phyloP scores from a whole-genome alignment of 495 filamentous ascomycete species.

The Oidiodendron maius region DNA sequence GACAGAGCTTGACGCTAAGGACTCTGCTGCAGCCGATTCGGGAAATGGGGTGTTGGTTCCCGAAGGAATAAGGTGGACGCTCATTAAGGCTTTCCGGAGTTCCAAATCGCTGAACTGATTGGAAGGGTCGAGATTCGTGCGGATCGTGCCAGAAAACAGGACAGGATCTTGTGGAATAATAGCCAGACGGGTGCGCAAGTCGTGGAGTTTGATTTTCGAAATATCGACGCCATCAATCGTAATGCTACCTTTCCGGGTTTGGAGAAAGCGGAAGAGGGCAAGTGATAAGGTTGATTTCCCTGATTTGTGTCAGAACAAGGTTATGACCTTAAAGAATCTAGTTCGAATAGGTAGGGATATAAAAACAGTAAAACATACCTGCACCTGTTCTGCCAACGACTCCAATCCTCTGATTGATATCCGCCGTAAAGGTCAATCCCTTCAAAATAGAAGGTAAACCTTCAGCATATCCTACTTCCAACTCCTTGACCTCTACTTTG shows the following conservation, averaged over 20 bases:
- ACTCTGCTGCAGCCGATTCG: background rate
- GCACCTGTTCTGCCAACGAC: slow-evolving; percentile 47
- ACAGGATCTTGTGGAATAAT: slow-evolving; percentile 52
- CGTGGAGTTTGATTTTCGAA: slow-evolving; percentile 36
- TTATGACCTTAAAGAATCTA: background rate
- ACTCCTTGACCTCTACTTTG: slow-evolving; percentile 30
- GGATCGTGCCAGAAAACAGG: slow-evolving; percentile 44
- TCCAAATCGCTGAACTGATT: slow-evolving; percentile 47
- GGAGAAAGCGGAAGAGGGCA: slow-evolving; percentile 44
- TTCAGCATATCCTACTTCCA: slow-evolving; percentile 33
- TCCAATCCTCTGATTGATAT: slow-evolving; percentile 34
- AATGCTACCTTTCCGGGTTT: slow-evolving; percentile 36
- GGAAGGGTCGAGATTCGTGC: slow-evolving; percentile 45
- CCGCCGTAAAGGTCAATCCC: slow-evolving; percentile 33
- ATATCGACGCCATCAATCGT: slow-evolving; percentile 47
- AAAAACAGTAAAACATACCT: slow-evolving; percentile 15
- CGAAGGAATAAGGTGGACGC: slow-evolving; percentile 47
- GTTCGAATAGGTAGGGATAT: slow-evolving; percentile 1
- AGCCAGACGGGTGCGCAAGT: slow-evolving; percentile 41
- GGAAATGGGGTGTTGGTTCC: slow-evolving; percentile 14
- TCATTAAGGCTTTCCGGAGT: slow-evolving; percentile 47
- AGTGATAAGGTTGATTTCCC: slow-evolving; percentile 31
- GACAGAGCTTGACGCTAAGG: background rate
- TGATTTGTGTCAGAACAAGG: background rate
- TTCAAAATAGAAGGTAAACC: slow-evolving; percentile 38